A percentile compares a stretch with the other conserved stretches of the same genome.
Evolutionary conservation across 2,329 filamentous ascomycete species (phyloP).

Genomic region (Hawksworthiomyces lignivorus): DNA sequence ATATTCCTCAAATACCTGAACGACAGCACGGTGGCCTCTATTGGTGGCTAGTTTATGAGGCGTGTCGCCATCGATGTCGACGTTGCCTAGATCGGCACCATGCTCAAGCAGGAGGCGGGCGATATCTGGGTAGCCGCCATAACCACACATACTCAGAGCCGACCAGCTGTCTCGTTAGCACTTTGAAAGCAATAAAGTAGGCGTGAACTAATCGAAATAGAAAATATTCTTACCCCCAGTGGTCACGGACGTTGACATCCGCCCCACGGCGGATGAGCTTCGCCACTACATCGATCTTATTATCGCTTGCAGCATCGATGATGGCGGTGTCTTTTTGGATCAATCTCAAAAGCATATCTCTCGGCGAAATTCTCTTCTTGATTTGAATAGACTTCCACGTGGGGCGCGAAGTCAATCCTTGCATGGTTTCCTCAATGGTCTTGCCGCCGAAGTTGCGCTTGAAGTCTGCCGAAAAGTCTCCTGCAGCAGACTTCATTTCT

Average conservation of each 20-base stretch:
- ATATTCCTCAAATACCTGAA: constrained; percentile 5
- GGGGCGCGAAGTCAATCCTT: too few species aligned
- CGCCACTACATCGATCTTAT: constrained; percentile 18
- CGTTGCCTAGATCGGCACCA: constrained; percentile 3
- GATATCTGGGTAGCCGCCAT: constrained; percentile 20
- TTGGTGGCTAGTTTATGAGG: constrained; percentile 5
- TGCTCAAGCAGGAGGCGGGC: constrained; percentile 8
- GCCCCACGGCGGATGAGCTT: constrained; percentile 20
- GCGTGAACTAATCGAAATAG: background rate
- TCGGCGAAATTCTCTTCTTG: too few species aligned
- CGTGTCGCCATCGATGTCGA: constrained; percentile 6
- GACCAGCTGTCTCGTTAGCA: constrained; percentile 16
- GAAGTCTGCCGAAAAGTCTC: too few species aligned
- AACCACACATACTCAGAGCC: constrained; percentile 21
- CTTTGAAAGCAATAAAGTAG: too few species aligned
- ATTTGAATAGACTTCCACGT: too few species aligned
- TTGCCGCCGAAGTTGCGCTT: too few species aligned
- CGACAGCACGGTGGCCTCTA: constrained; percentile 7
- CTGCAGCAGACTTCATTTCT: too few species aligned
- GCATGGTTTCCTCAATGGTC: too few species aligned
- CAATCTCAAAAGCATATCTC: constrained; percentile 18
- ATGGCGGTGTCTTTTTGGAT: constrained; percentile 21
- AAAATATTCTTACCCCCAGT: constrained; percentile 18
- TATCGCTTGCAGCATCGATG: constrained; percentile 22
- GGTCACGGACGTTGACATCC: constrained; percentile 22